Conservation (phyloP, 202 grass and related monocot genomes). For the Schoenoplectus tabernaemontani region DNA sequence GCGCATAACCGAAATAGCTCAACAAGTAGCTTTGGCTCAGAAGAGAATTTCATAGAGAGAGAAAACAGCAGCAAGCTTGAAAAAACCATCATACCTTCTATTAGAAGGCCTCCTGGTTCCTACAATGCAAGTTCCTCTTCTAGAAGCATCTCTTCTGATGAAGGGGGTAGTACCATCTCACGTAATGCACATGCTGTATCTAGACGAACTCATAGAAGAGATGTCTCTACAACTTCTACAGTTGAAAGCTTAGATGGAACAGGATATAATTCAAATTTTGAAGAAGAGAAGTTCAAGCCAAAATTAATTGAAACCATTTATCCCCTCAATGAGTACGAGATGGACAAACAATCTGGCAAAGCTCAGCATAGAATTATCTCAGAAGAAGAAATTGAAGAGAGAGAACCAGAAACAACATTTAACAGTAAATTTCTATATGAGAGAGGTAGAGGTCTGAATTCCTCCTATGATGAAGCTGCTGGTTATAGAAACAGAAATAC, state of each 20-base stretch:
- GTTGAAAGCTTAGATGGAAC: no score
- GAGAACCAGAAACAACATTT: not conserved
- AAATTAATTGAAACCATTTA: constrained; percentile 7
- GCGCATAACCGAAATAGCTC: not conserved
- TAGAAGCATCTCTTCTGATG: constrained; percentile 23
- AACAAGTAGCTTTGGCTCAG: not conserved
- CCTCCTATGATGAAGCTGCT: not conserved
- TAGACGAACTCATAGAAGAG: not conserved
- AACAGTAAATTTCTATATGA: not conserved
- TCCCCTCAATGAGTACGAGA: not conserved
- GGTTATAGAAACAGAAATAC: no score
- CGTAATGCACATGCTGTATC: not conserved
- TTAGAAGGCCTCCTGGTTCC: not conserved
- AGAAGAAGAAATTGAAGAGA: not conserved
- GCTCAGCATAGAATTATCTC: not conserved
- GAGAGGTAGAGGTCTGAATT: not conserved
- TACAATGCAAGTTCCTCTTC: constrained; percentile 3
- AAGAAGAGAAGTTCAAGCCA: not conserved
- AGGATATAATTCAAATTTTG: not conserved
- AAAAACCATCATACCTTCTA: not conserved
- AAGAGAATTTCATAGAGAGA: constrained; percentile 12
- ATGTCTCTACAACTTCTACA: no score
- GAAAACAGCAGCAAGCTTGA: not conserved
- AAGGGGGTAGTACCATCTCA: not conserved
- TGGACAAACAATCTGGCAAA: not conserved